Conservation (phyloP, 495 filamentous ascomycete genomes). For the Podospora bellae-mahoneyi region DNA sequence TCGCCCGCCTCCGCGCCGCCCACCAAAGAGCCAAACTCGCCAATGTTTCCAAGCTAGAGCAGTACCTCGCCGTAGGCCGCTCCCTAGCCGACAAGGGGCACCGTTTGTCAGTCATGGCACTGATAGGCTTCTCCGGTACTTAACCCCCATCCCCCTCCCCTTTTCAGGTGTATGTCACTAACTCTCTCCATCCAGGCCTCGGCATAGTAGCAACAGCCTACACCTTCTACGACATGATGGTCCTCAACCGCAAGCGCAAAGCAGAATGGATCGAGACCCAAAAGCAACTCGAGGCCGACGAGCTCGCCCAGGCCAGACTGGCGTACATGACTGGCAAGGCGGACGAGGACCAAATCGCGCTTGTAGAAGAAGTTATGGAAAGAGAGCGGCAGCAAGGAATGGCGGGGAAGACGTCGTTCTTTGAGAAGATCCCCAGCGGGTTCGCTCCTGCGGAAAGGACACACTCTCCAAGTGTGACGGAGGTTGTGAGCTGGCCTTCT, state of each 20-base stretch:
- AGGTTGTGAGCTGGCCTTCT: conserved; percentile 14
- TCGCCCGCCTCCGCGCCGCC: conserved; percentile 77
- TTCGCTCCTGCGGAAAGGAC: conserved; percentile 21
- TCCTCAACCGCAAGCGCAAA: conserved; percentile 72
- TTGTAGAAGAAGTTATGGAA: conserved; percentile 46
- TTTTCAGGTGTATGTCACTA: not conserved
- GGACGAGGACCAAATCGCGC: conserved; percentile 51
- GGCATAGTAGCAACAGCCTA: conserved; percentile 71
- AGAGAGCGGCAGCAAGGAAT: conserved; percentile 22
- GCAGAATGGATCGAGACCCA: conserved; percentile 65
- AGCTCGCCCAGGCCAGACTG: conserved; percentile 52
- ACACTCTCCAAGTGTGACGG: conserved; percentile 7
- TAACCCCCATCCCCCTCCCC: not conserved
- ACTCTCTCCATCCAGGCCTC: conserved; percentile 51
- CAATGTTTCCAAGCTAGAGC: conserved; percentile 64
- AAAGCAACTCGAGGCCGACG: conserved; percentile 52
- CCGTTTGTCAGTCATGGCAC: conserved; percentile 64
- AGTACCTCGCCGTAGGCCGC: conserved; percentile 62
- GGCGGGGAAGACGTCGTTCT: conserved; percentile 24
- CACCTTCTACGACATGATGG: conserved; percentile 78
- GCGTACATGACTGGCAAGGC: conserved; percentile 62
- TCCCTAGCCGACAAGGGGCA: conserved; percentile 81
- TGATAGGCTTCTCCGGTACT: conserved; percentile 79
- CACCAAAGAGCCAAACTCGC: conserved; percentile 66
- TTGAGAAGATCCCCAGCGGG: conserved; percentile 35